These are phyloP conservation scores for Magnusiomyces ingens DNA, from an alignment of 1,139 yeast species.

Conservation along the genomic window DNA sequence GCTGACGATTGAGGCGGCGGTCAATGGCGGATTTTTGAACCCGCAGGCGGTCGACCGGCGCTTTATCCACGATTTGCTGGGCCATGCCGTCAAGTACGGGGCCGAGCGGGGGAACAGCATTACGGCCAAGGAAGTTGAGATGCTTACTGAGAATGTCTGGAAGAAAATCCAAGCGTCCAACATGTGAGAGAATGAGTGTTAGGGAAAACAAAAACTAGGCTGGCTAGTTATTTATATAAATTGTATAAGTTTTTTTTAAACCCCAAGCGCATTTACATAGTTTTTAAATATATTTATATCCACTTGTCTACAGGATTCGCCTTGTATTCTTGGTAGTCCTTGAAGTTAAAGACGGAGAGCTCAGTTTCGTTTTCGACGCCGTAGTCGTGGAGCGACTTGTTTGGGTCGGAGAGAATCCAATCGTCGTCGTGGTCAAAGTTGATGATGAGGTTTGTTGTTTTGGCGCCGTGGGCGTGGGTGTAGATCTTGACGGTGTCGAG, in stretches of 20 bases:
- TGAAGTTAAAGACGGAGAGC: constrained; percentile 64
- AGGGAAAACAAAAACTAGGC: too few relatives aligned
- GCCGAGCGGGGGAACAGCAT: constrained; percentile 39
- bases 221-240: too few relatives aligned
- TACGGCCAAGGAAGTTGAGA: constrained; percentile 38
- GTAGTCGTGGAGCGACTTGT: constrained; percentile 49
- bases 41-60: constrained; percentile 68
- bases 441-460: constrained; percentile 86
- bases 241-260: too few relatives aligned
- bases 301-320: constrained; percentile 87
- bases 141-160: constrained; percentile 50
- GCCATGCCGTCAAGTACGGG: constrained; percentile 70
- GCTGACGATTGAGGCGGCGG: constrained; percentile 56
- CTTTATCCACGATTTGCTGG: constrained; percentile 64
- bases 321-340: constrained; percentile 61
- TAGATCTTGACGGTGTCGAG: constrained; percentile 78
- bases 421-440: constrained; percentile 76
- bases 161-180: constrained; percentile 21
- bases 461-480: constrained; percentile 91
- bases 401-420: constrained; percentile 49
- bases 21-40: constrained; percentile 55
- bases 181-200: background rate
- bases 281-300: constrained; percentile 30
- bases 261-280: background rate
- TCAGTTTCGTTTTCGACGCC: constrained; percentile 88